Evolutionary conservation across 2,329 filamentous ascomycete genomes (phyloP), one percentile per base, ranked within the genome.

Genomic region (Pezicula carpinea): DNA sequence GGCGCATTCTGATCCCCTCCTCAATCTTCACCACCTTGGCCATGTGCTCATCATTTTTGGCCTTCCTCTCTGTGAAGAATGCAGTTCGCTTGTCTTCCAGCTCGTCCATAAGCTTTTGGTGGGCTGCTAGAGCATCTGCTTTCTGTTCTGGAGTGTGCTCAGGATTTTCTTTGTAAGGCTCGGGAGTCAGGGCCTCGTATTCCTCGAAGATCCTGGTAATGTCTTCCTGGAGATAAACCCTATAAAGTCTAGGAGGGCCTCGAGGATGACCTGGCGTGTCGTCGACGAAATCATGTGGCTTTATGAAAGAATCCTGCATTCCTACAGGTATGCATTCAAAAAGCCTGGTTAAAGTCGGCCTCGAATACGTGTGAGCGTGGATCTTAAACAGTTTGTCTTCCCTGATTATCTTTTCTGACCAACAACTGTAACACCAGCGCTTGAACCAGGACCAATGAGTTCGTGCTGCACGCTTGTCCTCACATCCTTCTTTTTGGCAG

Each of bases 391-490:
- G 44, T 14, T 54, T 52, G 51, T 62, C 60, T 39, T 62, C 59
- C 43, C 60, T 54, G 39, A 59, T 53, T 21, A 63, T 59, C 39
- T 56, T 59, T 4, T 18, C 39, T 41, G 53, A 53, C 59, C 59
- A 64, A 38, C 59, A 62, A 3, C 43, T 23, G 22, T 43, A 44
- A 42, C 61, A 64, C 56, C 59, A 62, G 51, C 61, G 49, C 49
- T 60, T 58, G 15, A 49, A 43, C 59, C 60, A 64, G n/a, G 61
- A 58, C 60, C 61, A 64, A 43, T 64, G 57, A 14, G 59, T 56
- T 52, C 59, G 50, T 2, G 52, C 53, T 17, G 57, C 53, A 15
- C 51, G 51, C 15, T 56, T 54, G 40, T 62, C 57, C 1, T 35
- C 18, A 40, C 61, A 63, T 18, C 40, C 52, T 6, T 45, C 34